Evolutionary conservation across 352 stramenopile species (phyloP).

Genomic region (Aphanomyces astaci): DNA sequence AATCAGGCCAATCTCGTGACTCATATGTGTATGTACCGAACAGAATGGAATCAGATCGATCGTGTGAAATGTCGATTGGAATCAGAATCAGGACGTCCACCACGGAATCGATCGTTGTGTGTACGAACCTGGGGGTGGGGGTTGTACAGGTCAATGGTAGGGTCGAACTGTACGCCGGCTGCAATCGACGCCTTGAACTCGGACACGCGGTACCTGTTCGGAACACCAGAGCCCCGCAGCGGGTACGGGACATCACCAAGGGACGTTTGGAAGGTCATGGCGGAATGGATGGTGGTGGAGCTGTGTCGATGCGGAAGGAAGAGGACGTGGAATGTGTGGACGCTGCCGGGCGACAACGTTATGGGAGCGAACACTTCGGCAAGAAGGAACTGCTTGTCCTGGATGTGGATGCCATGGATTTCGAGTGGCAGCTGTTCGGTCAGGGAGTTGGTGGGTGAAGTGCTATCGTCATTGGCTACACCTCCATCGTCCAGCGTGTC

Average conservation of each 20-base stretch:
- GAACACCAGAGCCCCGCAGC: neutral
- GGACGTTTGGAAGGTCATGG: constrained; percentile 8
- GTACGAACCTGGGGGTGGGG: neutral
- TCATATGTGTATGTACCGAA: too few relatives aligned
- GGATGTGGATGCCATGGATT: neutral
- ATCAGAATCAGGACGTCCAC: neutral
- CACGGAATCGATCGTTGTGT: neutral
- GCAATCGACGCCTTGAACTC: neutral
- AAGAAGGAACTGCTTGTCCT: constrained; percentile 13
- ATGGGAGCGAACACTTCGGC: neutral
- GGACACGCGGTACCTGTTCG: neutral
- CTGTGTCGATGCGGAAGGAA: constrained; percentile 1
- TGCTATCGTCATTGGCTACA: neutral
- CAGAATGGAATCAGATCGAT: too few relatives aligned
- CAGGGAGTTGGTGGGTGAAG: neutral
- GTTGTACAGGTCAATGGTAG: constrained; percentile 4
- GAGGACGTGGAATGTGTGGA: neutral
- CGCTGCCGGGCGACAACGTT: neutral
- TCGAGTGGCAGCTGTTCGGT: too few relatives aligned
- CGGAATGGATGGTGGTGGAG: neutral
- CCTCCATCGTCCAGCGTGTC: neutral
- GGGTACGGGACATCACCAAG: neutral
- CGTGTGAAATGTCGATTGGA: too few relatives aligned
- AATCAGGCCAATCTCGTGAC: too few relatives aligned
- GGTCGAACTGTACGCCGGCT: constrained; percentile 5